Evolutionary conservation across 2,329 filamentous ascomycete species (phyloP).

Genomic region (Xylaria sp.): DNA sequence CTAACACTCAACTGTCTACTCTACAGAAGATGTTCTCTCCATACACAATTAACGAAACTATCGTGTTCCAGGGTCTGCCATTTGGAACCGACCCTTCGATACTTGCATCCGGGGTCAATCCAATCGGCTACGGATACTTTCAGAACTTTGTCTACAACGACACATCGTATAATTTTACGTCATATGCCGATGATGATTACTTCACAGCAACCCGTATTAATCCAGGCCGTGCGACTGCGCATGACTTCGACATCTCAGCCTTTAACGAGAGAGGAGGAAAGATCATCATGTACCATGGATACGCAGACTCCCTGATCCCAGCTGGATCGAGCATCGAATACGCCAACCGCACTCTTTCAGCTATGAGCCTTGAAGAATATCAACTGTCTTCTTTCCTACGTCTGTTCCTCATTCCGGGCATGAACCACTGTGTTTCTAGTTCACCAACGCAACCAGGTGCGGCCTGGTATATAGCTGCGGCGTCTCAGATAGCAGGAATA

Average conservation of each 20-base stretch:
- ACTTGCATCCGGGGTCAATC: slow-evolving; percentile 16
- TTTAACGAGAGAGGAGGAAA: slow-evolving; percentile 48
- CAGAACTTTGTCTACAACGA: slow-evolving; percentile 54
- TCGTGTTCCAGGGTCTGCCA: slow-evolving; percentile 25
- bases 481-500: slow-evolving; percentile 22
- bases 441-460: slow-evolving; percentile 37
- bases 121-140: slow-evolving; percentile 47
- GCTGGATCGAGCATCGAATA: slow-evolving; percentile 47
- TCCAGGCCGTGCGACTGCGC: slow-evolving; percentile 12
- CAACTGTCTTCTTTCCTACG: slow-evolving; percentile 41
- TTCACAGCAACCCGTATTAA: slow-evolving; percentile 28
- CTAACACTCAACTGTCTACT: slow-evolving; percentile 48
- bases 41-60: slow-evolving; percentile 5
- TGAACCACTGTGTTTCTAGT: slow-evolving; percentile 52
- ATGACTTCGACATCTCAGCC: slow-evolving; percentile 43
- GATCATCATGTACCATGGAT: slow-evolving; percentile 52
- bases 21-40: slow-evolving; percentile 45
- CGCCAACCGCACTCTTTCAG: slow-evolving; percentile 52
- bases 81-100: slow-evolving; percentile 19
- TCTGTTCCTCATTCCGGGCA: slow-evolving; percentile 56
- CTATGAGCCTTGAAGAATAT: slow-evolving; percentile 45
- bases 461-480: slow-evolving; percentile 35
- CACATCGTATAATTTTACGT: slow-evolving; percentile 45
- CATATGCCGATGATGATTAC: slow-evolving; percentile 41
- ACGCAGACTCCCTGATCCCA: slow-evolving; percentile 50